phyloP scores from a whole-genome alignment of 1,284 basidiomycete species.

The Taiwanofungus camphoratus region DNA sequence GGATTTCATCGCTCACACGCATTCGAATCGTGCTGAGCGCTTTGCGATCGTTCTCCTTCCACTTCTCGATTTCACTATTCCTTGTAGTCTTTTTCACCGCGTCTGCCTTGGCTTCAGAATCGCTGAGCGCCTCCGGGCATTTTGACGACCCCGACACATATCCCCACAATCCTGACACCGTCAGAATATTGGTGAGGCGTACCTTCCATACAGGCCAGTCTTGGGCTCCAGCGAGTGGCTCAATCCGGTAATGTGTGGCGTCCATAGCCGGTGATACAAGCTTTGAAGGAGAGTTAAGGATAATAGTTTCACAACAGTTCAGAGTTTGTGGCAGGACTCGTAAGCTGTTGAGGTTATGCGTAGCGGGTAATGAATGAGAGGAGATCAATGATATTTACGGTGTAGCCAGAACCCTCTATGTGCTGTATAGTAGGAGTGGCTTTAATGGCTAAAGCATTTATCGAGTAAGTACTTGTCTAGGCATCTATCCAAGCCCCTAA shows the following conservation, averaged over 20 bases:
- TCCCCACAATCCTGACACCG: background rate
- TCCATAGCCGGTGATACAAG: no score
- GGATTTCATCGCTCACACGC: conserved; percentile 1
- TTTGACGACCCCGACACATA: background rate
- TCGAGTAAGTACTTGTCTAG: no score
- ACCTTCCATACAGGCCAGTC: conserved; percentile 4
- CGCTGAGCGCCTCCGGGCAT: background rate
- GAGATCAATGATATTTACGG: no score
- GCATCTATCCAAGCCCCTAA: no score
- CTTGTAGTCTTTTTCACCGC: background rate
- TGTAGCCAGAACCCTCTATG: no score
- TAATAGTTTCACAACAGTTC: no score
- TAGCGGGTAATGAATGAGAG: no score
- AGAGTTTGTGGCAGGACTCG: no score
- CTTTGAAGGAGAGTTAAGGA: no score
- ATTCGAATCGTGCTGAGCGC: conserved; percentile 4
- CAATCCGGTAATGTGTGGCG: conserved; percentile 11
- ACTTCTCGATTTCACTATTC: conserved; percentile 1
- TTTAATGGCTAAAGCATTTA: no score
- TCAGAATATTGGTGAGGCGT: background rate
- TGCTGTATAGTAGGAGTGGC: no score
- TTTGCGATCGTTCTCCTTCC: conserved; percentile 5
- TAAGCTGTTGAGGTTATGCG: no score
- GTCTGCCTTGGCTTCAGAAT: background rate
- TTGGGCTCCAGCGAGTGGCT: background rate